phyloP scores from a whole-genome alignment of 106 monocot species.

The Dioscorea dumetorum region DNA sequence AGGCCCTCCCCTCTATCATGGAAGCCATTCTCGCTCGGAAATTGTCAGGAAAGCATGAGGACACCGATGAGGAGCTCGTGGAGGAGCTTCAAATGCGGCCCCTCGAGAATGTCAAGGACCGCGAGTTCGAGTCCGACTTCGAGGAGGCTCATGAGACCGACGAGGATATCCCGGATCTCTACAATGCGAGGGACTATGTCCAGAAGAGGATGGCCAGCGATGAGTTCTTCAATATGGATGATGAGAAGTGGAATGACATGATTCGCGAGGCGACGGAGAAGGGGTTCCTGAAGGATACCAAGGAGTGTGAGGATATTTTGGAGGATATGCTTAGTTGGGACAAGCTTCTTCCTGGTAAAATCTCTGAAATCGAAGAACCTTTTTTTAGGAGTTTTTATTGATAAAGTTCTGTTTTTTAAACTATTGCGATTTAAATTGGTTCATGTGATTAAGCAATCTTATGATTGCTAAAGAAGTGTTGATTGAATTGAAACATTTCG shows the following conservation, averaged over 20 bases:
- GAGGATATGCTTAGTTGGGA: slow-evolving; percentile 97
- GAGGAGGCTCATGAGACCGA: slow-evolving; percentile 75
- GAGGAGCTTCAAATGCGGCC: slow-evolving; percentile 64
- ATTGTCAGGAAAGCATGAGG: slow-evolving; percentile 49
- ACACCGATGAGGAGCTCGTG: slow-evolving; percentile 79
- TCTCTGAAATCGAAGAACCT: too few species aligned
- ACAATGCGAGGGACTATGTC: slow-evolving; percentile 61
- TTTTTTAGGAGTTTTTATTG: too few species aligned
- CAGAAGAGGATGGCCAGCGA: slow-evolving; percentile 57
- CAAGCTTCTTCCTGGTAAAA: slow-evolving; percentile 78
- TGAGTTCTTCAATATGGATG: slow-evolving; percentile 81
- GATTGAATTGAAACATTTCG: too few species aligned
- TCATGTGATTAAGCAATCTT: too few species aligned
- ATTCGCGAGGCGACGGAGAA: slow-evolving; percentile 65
- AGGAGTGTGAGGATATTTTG: slow-evolving; percentile 77
- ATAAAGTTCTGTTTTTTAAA: too few species aligned
- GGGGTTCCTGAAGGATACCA: slow-evolving; percentile 60
- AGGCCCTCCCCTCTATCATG: slow-evolving; percentile 19
- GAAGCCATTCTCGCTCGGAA: slow-evolving; percentile 13
- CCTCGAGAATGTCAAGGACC: slow-evolving; percentile 39
- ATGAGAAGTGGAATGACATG: slow-evolving; percentile 82
- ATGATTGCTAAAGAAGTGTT: too few species aligned
- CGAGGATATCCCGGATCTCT: slow-evolving; percentile 73
- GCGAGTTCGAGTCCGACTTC: slow-evolving; percentile 84
- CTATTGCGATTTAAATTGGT: too few species aligned